Conservation (phyloP, 2,329 filamentous ascomycete genomes). For the Aspergillus versicolor region DNA sequence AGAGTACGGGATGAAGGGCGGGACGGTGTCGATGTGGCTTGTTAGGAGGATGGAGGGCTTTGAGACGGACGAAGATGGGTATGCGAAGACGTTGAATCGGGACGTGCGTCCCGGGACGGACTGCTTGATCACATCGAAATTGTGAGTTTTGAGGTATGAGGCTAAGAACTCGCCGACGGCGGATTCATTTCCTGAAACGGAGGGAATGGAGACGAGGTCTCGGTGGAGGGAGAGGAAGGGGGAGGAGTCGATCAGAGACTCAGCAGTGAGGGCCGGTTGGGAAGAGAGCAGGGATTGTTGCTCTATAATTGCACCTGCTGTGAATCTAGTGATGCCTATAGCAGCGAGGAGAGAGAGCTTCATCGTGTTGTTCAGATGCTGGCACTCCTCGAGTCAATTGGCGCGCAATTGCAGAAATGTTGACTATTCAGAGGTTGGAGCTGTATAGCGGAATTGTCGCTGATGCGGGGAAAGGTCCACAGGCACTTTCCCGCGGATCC, state of each 20-base stretch:
- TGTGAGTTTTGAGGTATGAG: constrained; percentile 60
- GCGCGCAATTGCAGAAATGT: background rate
- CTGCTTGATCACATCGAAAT: constrained; percentile 65
- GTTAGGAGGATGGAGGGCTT: constrained; percentile 47
- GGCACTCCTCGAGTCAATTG: background rate
- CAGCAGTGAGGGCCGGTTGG: background rate
- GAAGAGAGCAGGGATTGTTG: background rate
- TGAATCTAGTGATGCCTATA: constrained; percentile 6
- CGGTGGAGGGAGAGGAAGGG: constrained; percentile 71
- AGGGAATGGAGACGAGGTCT: constrained; percentile 71
- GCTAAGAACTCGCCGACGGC: constrained; percentile 68
- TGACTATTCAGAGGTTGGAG: background rate
- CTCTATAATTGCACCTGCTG: background rate
- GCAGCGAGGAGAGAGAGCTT: constrained; percentile 1
- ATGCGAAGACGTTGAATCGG: constrained; percentile 78
- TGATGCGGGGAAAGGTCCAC: constrained; percentile 1
- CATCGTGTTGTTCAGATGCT: background rate
- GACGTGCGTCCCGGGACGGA: constrained; percentile 29
- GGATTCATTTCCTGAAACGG: constrained; percentile 68
- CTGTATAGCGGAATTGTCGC: background rate
- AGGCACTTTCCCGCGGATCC: background rate
- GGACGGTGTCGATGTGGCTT: constrained; percentile 77
- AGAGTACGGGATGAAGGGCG: constrained; percentile 49
- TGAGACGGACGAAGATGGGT: constrained; percentile 24
- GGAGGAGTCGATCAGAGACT: constrained; percentile 38